phyloP scores from a whole-genome alignment of 163 green algal genomes.

The Coccomyxa subellipsoidea region DNA sequence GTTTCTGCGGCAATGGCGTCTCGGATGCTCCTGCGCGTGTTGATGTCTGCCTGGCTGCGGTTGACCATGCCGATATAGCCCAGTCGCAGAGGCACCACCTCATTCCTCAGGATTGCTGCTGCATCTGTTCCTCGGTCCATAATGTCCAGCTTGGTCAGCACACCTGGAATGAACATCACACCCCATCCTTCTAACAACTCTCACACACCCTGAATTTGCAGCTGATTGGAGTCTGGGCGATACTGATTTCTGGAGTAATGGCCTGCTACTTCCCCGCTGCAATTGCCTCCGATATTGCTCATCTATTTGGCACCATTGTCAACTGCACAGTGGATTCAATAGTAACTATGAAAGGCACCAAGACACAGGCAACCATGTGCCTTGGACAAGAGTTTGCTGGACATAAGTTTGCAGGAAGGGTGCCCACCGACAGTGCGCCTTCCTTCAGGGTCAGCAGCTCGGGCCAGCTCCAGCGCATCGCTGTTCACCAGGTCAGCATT shows the following conservation, averaged over 20 bases:
- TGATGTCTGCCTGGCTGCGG: constrained; percentile 87
- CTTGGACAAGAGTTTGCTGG: too few species aligned
- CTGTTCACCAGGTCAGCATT: constrained; percentile 93
- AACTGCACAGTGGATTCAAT: too few species aligned
- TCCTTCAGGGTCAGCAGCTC: constrained; percentile 85
- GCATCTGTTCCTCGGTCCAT: constrained; percentile 96
- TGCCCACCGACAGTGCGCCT: constrained; percentile 74
- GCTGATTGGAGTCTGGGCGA: too few species aligned
- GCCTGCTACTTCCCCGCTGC: too few species aligned
- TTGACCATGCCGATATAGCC: constrained; percentile 97
- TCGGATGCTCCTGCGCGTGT: constrained; percentile 52
- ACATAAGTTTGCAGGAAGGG: too few species aligned
- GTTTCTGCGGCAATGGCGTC: constrained; percentile 73
- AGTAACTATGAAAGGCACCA: too few species aligned
- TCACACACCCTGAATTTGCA: too few species aligned
- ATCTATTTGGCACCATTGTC: too few species aligned
- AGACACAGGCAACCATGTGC: too few species aligned
- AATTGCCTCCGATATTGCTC: too few species aligned
- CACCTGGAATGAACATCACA: constrained; percentile 55
- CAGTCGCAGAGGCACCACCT: constrained; percentile 81
- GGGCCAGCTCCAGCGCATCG: constrained; percentile 88
- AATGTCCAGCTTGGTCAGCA: constrained; percentile 99
- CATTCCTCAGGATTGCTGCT: constrained; percentile 67
- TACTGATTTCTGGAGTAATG: too few species aligned
- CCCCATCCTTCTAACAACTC: too few species aligned